These are phyloP conservation scores for Boeremia lycopersici DNA, from an alignment of 2,329 filamentous ascomycete species.

Conservation along the genomic window DNA sequence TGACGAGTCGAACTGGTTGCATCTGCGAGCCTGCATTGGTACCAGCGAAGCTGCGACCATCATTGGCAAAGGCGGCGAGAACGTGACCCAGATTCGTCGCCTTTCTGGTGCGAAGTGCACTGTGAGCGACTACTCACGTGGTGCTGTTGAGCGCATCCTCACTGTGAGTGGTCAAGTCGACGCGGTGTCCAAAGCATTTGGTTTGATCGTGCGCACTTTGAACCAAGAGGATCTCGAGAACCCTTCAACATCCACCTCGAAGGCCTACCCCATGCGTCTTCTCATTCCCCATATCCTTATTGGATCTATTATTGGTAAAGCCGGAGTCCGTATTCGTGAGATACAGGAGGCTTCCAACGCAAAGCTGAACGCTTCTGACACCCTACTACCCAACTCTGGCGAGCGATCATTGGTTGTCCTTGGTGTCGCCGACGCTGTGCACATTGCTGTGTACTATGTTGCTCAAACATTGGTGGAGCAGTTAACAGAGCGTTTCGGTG, in stretches of 20 bases:
- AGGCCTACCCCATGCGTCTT: constrained; percentile 94
- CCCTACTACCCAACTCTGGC: constrained; percentile 90
- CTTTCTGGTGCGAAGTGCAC: constrained; percentile 98
- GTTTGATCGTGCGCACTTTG: constrained; percentile 94
- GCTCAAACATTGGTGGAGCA: constrained; percentile 98
- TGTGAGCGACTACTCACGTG: constrained; percentile 96
- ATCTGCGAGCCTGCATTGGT: constrained; percentile 95
- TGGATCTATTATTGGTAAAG: constrained; percentile 98
- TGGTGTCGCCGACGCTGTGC: constrained; percentile 95
- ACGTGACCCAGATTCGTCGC: constrained; percentile 94
- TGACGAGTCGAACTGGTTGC: constrained; percentile 95
- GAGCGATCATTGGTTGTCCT: constrained; percentile 98
- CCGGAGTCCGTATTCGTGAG: constrained; percentile 92
- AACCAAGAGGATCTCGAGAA: constrained; percentile 94
- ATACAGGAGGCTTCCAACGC: constrained; percentile 98
- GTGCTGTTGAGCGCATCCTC: constrained; percentile 94
- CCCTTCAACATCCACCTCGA: constrained; percentile 89
- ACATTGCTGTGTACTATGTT: constrained; percentile 99
- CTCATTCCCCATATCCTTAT: constrained; percentile 97
- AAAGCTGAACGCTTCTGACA: constrained; percentile 93
- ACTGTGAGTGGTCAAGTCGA: constrained; percentile 97
- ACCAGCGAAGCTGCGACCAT: constrained; percentile 97
- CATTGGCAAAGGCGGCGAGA: constrained; percentile 98
- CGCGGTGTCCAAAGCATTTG: constrained; percentile 97
- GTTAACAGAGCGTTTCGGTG: constrained; percentile 93